Base-by-base conservation (phyloP, 1,284 basidiomycete genomes). In the Ganoderma meredithae region DNA sequence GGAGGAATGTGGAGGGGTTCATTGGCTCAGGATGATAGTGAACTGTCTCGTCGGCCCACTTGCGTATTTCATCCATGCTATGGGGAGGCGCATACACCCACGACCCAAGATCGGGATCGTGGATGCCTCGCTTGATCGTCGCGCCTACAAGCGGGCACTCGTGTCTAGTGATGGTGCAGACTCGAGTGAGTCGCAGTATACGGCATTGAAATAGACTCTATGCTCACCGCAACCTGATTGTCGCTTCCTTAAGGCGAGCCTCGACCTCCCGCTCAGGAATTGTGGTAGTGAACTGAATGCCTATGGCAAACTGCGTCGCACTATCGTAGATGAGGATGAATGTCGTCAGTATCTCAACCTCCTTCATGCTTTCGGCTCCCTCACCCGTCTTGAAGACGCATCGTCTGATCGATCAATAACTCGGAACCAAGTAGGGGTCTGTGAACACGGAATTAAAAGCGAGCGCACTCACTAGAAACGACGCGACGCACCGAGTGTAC, bases 61-160 rank as follows among this genome's bases (percentile, higher is more conserved):
- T 9, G 55, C 33, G 55, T 39, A n/a, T 33, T 39, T 58, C 19
- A 22, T 39, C 36, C 27, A 39, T 19, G 55, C 17, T 39, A 19
- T 15, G 19, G 19, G 39, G 33, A 9, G 60, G 60, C 12, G n/a
- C 8, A 52, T 55, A 66, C n/a, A 33, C 53, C 60, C 60, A 62
- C 15, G 52, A 61, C 25, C 44, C 27, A 43, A 66, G 60, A n/a
- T 44, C 39, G 39, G 58, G 60, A 41, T 41, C n/a, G 15, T 53
- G 65, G 22, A 66, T n/a, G 5, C 43, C 61, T 36, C 2, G 12
- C 44, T 62, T 41, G 61, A 62, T 27, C 10, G 61, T 49, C 3
- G 61, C 22, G 8, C 31, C 61, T 36, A 49, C 36, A 22, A 62
- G 43, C 10, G 61, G 61, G 49, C 44, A 62, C 12, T 58, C 55